A percentile compares a stretch with the other conserved stretches of the same genome.
Evolutionary conservation across 306 rosid species (phyloP).

Genomic region (Datisca glomerata): DNA sequence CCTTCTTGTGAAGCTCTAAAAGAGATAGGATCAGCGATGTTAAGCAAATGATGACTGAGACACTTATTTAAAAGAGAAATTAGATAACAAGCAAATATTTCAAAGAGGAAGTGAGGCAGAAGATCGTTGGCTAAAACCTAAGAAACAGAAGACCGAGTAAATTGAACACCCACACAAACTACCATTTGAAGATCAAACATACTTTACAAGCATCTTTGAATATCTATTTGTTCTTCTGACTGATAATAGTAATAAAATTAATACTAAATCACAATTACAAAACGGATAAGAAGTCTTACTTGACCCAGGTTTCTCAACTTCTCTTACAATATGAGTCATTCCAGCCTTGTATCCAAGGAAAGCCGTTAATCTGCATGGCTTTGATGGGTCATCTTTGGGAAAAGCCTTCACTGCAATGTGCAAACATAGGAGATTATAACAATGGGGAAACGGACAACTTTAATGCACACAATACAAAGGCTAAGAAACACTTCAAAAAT

Average conservation of each 20-base stretch:
- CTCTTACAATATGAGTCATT: slow-evolving; percentile 85
- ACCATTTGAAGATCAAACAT: not conserved
- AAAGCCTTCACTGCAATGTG: slow-evolving; percentile 89
- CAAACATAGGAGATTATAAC: too few species aligned
- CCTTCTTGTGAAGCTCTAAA: slow-evolving; percentile 92
- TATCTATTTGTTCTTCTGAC: not conserved
- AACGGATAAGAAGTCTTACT: slow-evolving; percentile 19
- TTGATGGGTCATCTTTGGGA: slow-evolving; percentile 66
- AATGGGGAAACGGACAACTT: too few species aligned
- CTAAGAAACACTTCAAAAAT: too few species aligned
- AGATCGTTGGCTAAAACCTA: too few species aligned
- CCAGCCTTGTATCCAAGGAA: slow-evolving; percentile 85
- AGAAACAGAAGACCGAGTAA: too few species aligned
- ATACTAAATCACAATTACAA: not conserved
- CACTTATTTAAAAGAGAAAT: too few species aligned
- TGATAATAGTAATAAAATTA: not conserved
- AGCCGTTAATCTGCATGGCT: slow-evolving; percentile 60
- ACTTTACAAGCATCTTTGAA: not conserved
- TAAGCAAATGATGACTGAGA: too few species aligned
- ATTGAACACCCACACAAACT: too few species aligned
- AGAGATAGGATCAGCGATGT: too few species aligned
- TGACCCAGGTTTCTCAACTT: slow-evolving; percentile 82
- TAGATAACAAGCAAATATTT: too few species aligned
- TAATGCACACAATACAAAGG: too few species aligned
- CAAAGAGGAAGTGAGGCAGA: too few species aligned